Evolutionary conservation across 192 early-diverging fungal species (phyloP), one percentile per base, ranked within the genome.

Genomic region (Backusella luteola): DNA sequence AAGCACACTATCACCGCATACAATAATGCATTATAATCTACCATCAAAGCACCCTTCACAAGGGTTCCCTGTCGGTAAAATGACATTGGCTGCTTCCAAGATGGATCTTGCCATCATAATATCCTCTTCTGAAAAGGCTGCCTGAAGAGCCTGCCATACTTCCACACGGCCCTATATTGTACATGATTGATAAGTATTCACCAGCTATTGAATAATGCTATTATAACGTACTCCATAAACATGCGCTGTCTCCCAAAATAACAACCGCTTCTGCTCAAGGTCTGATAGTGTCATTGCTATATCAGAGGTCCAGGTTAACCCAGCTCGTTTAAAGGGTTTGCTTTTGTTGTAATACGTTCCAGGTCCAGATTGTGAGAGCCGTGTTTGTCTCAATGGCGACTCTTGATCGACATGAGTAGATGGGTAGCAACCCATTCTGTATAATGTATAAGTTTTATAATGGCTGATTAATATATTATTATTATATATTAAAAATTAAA

Each of bases 41-140:
- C 79, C 92, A 79, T 95, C 94, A 76, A 93, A 95, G 26, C 87
- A 93, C n/a, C 94, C 94, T 77, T 95, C 93, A 1, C 78, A 69
- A 14, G 91, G 80, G 12, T 88, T 87, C 1, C 93, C 93, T 2
- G 92, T 93, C 3, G 94, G 94, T 42, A 93, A 83, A 6, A 81
- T 87, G 21, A 95, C 86, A 35, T 89, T 87, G 38, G 84, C 90
- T 49, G 91, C 86, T 35, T 93, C 91, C 23, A 95, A 66, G 35
- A 95, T 91, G 1, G 87, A 87, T 44, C 81, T 86, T 23, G 94
- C 89, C 35, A 90, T 78, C 70, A 80, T 81, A 4, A 77, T 26
- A 42, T 87, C 85, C 34, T 80, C 76, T 35, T 86, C 83, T 78
- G 88, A 86, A 76, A 87, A 87, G 0, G 87, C 90, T 44, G 88